These are phyloP conservation scores for Pichia sp. DNA, from an alignment of 1,139 yeast genomes.

Conservation along the genomic window DNA sequence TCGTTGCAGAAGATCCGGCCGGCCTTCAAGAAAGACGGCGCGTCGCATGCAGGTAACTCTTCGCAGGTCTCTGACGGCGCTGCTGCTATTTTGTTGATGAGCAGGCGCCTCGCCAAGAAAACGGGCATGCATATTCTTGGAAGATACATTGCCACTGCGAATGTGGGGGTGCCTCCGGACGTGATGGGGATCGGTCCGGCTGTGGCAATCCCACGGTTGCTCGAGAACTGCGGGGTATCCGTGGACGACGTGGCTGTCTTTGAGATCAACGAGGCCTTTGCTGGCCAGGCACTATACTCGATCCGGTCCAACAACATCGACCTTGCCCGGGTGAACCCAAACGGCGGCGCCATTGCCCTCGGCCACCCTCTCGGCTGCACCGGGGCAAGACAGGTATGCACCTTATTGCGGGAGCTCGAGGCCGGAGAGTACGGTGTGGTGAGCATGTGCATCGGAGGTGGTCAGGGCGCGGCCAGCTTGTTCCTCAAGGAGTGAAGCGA, in stretches of 20 bases:
- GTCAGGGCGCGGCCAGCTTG: constrained; percentile 96
- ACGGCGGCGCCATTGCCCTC: constrained; percentile 94
- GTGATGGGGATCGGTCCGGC: constrained; percentile 98
- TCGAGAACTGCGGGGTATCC: constrained; percentile 59
- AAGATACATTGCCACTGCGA: constrained; percentile 69
- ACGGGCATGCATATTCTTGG: constrained; percentile 64
- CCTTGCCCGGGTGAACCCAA: constrained; percentile 70
- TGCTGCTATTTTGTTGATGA: constrained; percentile 79
- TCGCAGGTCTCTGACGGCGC: constrained; percentile 96
- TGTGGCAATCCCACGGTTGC: constrained; percentile 79
- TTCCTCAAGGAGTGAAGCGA: constrained; percentile 57
- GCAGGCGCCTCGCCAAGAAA: constrained; percentile 81
- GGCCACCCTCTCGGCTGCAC: constrained; percentile 97
- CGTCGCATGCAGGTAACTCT: constrained; percentile 93
- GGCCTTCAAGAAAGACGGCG: constrained; percentile 80
- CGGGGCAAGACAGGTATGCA: constrained; percentile 92
- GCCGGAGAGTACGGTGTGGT: constrained; percentile 83
- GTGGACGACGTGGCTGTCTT: constrained; percentile 66
- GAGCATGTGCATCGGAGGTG: constrained; percentile 96
- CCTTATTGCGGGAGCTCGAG: constrained; percentile 74
- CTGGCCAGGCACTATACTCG: constrained; percentile 85
- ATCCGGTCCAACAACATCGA: constrained; percentile 65
- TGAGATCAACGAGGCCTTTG: constrained; percentile 95
- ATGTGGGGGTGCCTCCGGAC: constrained; percentile 93
- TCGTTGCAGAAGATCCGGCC: constrained; percentile 73